Evolutionary conservation across 805 yeast species (phyloP).

Genomic region (Saccharomycopsis fodiens): DNA sequence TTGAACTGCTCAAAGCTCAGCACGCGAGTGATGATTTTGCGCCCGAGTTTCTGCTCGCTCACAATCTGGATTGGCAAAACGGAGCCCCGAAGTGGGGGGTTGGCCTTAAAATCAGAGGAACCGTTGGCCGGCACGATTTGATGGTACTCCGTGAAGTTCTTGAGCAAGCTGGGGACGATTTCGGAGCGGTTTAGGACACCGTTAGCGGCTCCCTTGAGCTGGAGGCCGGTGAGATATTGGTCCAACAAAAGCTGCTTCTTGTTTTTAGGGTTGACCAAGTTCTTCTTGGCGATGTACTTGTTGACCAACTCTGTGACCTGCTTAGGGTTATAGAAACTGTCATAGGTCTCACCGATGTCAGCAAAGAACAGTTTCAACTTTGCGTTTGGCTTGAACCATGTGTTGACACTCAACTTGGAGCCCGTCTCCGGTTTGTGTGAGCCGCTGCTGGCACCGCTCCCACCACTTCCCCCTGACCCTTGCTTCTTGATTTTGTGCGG

Average conservation of each 20-base stretch:
- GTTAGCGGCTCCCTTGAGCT: not conserved
- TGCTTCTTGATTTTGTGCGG: slow-evolving; percentile 45
- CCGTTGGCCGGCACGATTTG: slow-evolving; percentile 33
- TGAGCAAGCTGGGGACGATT: slow-evolving; percentile 37
- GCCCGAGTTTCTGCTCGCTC: slow-evolving; percentile 72
- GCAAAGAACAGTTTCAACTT: slow-evolving; percentile 41
- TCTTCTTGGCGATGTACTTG: slow-evolving; percentile 45
- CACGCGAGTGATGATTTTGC: slow-evolving; percentile 71
- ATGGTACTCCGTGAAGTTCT: slow-evolving; percentile 43
- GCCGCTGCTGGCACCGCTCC: slow-evolving; percentile 1
- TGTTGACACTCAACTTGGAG: slow-evolving; percentile 27
- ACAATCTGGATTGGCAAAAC: slow-evolving; percentile 59
- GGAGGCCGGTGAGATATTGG: slow-evolving; percentile 25
- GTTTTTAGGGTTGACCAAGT: slow-evolving; percentile 43
- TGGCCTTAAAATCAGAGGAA: slow-evolving; percentile 28
- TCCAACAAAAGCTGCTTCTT: slow-evolving; percentile 52
- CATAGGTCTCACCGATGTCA: slow-evolving; percentile 31
- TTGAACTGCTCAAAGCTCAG: slow-evolving; percentile 60
- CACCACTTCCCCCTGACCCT: slow-evolving; percentile 6
- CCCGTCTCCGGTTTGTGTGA: slow-evolving; percentile 26
- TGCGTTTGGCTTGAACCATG: slow-evolving; percentile 50
- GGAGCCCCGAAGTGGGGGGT: slow-evolving; percentile 48
- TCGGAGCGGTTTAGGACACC: slow-evolving; percentile 24
- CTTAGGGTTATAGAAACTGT: slow-evolving; percentile 39
- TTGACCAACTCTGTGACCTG: slow-evolving; percentile 50